Percentiles rank a stretch among this genome's conserved stretches.
Conservation (phyloP, 2,329 filamentous ascomycete species). For the Pseudogymnoascus sp. region DNA sequence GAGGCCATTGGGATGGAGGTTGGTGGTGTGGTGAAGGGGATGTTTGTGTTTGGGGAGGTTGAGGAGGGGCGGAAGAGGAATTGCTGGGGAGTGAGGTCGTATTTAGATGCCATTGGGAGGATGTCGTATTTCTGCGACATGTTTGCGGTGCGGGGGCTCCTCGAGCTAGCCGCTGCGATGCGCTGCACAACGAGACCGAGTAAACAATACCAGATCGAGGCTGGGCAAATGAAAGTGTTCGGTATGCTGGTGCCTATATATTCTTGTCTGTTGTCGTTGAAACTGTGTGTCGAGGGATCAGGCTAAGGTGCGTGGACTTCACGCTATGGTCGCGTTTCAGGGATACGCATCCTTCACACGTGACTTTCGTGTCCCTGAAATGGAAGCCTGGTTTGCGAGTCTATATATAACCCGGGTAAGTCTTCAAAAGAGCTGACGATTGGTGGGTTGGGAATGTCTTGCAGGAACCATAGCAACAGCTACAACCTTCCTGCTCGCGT, state of each 20-base stretch:
- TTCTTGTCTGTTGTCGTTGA: neutral
- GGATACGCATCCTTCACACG: neutral
- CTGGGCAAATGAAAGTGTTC: neutral
- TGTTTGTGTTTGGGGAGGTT: neutral
- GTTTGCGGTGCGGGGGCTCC: neutral
- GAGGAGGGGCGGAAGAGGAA: neutral
- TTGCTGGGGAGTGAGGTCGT: neutral
- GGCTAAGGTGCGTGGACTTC: neutral
- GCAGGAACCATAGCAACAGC: neutral
- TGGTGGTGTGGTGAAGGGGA: neutral
- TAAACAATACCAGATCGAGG: neutral
- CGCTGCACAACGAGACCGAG: neutral
- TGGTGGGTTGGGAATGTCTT: neutral
- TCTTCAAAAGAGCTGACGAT: neutral
- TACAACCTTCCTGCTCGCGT: neutral
- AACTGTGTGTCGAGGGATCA: neutral
- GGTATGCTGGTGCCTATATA: neutral
- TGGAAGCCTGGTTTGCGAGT: neutral
- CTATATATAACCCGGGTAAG: neutral
- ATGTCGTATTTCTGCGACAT: neutral
- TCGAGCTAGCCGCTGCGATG: neutral
- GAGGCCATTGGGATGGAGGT: neutral
- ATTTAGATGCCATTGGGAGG: neutral
- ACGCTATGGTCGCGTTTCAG: neutral
- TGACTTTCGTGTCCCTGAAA: neutral